These are phyloP conservation scores for Plasmodium ovale DNA, from an alignment of 169 alveolate species.

Conservation along the genomic window DNA sequence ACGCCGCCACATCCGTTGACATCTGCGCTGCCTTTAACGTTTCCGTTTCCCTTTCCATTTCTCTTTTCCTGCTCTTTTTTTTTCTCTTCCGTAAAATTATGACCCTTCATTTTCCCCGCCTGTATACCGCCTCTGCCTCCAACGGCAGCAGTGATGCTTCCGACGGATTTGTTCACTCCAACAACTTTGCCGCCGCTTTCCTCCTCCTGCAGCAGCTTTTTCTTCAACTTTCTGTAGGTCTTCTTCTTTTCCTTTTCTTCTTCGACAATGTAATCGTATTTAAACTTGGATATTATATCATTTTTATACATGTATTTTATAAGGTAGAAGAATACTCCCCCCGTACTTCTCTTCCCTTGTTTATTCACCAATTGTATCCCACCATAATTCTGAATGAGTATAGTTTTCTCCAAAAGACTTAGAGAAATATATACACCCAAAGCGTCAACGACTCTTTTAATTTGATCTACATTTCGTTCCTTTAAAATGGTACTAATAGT, in stretches of 20 bases:
- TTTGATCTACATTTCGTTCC: constrained; percentile 87
- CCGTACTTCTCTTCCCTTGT: constrained; percentile 88
- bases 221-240: constrained; percentile 80
- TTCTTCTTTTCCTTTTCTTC: constrained; percentile 88
- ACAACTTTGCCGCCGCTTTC: constrained; percentile 43
- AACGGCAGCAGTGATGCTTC: too few species aligned
- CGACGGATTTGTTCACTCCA: too few species aligned
- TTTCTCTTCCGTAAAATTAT: background rate
- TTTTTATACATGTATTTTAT: constrained; percentile 86
- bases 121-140: too few species aligned
- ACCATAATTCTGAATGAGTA: constrained; percentile 88
- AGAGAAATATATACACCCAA: constrained; percentile 86
- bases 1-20: background rate
- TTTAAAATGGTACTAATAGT: constrained; percentile 88
- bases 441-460: constrained; percentile 84
- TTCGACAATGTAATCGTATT: constrained; percentile 88
- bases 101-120: too few species aligned
- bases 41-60: background rate
- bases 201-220: constrained; percentile 72
- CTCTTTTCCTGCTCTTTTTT: background rate
- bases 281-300: constrained; percentile 87
- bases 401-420: constrained; percentile 85
- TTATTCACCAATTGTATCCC: constrained; percentile 91
- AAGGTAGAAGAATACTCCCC: constrained; percentile 91
- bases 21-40: background rate